Conservation (phyloP, 805 yeast genomes). For the Candida taoyuanica region DNA sequence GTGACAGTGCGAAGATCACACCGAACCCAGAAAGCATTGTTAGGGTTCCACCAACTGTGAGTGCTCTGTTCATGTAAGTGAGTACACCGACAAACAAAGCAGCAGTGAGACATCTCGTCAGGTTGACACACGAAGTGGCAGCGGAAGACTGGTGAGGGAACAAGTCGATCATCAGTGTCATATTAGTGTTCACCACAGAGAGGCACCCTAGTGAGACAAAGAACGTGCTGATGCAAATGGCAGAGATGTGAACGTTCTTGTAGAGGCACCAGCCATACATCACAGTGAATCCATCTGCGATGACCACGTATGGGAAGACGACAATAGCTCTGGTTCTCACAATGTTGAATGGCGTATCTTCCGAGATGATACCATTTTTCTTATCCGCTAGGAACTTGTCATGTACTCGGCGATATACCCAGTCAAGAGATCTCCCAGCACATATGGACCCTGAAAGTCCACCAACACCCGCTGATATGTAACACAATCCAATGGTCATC, state of each 20-base stretch:
- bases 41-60: conserved; percentile 74
- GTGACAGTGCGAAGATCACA: conserved; percentile 19
- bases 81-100: conserved; percentile 70
- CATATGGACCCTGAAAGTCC: conserved; percentile 55
- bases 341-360: conserved; percentile 42
- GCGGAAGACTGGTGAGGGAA: conserved; percentile 70
- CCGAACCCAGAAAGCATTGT: conserved; percentile 59
- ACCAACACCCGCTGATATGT: conserved; percentile 69
- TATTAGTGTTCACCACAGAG: conserved; percentile 50
- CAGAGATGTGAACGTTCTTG: conserved; percentile 19
- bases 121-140: conserved; percentile 67
- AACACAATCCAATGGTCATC: conserved; percentile 65
- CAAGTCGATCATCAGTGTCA: conserved; percentile 70
- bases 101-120: conserved; percentile 64
- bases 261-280: conserved; percentile 75
- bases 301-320: conserved; percentile 37
- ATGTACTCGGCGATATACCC: conserved; percentile 30
- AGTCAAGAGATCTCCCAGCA: conserved; percentile 55
- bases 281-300: conserved; percentile 39
- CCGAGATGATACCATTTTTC: conserved; percentile 20
- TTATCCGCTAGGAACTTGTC: conserved; percentile 18
- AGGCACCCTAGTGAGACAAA: conserved; percentile 56
- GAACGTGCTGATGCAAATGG: conserved; percentile 45
- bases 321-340: conserved; percentile 49
- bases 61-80: conserved; percentile 49